Percentiles rank a stretch among this genome's conserved stretches.
These are phyloP conservation scores for Tilletiaria anomala DNA, from an alignment of 1,284 basidiomycete genomes.

Conservation along the genomic window DNA sequence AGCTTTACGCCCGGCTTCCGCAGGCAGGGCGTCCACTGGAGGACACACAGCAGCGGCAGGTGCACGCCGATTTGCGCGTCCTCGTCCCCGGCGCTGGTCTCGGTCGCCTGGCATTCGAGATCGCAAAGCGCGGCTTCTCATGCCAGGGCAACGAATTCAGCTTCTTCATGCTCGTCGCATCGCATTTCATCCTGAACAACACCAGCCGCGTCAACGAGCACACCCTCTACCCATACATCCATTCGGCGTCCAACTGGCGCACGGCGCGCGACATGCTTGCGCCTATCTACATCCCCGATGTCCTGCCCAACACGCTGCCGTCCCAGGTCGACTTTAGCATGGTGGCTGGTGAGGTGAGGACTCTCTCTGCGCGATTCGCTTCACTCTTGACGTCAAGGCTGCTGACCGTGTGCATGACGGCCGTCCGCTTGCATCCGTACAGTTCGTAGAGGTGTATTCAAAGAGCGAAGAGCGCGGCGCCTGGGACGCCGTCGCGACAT, in stretches of 20 bases:
- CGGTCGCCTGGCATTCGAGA: conserved; percentile 29
- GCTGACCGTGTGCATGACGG: no score
- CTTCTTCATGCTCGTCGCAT: conserved; percentile 35
- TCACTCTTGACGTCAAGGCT: no score
- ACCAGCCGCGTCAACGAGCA: conserved; percentile 14
- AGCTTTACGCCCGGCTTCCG: no score
- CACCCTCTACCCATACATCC: conserved; percentile 30
- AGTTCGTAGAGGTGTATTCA: conserved; percentile 28
- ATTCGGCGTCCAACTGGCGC: conserved; percentile 32
- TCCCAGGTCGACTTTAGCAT: conserved; percentile 32
- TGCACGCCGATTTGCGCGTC: conserved; percentile 26
- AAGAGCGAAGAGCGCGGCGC: conserved; percentile 51
- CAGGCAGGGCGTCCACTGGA: conserved; percentile 29
- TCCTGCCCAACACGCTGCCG: conserved; percentile 20
- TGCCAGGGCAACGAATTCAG: conserved; percentile 38
- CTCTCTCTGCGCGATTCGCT: not conserved
- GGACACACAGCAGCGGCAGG: conserved; percentile 14
- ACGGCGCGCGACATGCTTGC: conserved; percentile 24
- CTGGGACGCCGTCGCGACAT: conserved; percentile 83
- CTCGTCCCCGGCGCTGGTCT: conserved; percentile 35
- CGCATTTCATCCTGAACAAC: conserved; percentile 37
- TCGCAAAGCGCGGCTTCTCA: conserved; percentile 23
- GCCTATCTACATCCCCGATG: conserved; percentile 27
- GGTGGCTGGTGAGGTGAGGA: conserved; percentile 29
- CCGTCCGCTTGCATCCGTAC: not conserved